Percentiles rank a stretch among this genome's conserved stretches.
Evolutionary conservation across 306 rosid species (phyloP).

Genomic region (Amphicarpaea edgeworthii): DNA sequence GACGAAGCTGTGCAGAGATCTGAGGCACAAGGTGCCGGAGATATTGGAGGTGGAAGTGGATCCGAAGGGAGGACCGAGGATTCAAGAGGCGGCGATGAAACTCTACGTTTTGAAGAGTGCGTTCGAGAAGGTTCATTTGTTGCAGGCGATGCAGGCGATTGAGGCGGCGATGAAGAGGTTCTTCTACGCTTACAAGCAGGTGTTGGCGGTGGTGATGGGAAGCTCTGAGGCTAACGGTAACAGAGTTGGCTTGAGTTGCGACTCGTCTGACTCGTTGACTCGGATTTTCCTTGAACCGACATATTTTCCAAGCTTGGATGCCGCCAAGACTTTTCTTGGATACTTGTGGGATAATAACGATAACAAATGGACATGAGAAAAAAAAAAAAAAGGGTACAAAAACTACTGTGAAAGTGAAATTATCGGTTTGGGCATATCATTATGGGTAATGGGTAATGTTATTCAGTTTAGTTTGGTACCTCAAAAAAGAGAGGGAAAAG

Average conservation of each 20-base stretch:
- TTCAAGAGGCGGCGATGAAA: constrained; percentile 92
- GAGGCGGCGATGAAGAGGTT: constrained; percentile 81
- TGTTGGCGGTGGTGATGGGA: constrained; percentile 74
- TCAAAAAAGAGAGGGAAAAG: too few relatives aligned
- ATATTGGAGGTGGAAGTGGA: constrained; percentile 82
- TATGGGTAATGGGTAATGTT: not conserved
- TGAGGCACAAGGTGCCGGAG: constrained; percentile 78
- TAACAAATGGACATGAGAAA: not conserved
- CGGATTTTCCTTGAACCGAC: constrained; percentile 83
- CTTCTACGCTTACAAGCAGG: constrained; percentile 83
- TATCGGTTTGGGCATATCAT: not conserved
- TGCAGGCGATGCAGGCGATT: constrained; percentile 78
- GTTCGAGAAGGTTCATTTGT: constrained; percentile 66
- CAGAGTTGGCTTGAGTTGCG: constrained; percentile 64
- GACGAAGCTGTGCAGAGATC: constrained; percentile 67
- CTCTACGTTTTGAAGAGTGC: constrained; percentile 62
- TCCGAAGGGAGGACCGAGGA: constrained; percentile 88
- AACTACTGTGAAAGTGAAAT: too few relatives aligned
- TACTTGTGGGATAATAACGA: constrained; percentile 52
- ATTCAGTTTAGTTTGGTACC: not conserved
- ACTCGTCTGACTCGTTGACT: constrained; percentile 76
- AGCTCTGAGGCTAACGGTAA: constrained; percentile 82
- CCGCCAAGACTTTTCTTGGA: constrained; percentile 89
- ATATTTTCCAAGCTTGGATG: constrained; percentile 91
- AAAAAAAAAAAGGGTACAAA: not conserved